Base-by-base conservation (phyloP, 2,329 filamentous ascomycete genomes). In the Colletotrichum truncatum region DNA sequence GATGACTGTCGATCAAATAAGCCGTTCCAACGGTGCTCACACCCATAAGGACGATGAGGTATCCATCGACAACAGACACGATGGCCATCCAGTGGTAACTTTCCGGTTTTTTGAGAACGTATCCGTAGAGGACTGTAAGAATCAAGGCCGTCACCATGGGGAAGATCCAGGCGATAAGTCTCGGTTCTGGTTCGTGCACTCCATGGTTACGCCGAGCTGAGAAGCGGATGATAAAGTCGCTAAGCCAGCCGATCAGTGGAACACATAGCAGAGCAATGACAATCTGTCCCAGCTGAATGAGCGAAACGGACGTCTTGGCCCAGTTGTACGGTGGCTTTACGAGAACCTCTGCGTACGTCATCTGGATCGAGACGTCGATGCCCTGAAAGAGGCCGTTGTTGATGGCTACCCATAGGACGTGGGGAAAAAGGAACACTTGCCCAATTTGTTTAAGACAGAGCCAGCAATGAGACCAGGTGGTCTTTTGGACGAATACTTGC, bases 131-230 rank as follows among this genome's bases (percentile, higher is more conserved):
- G 8, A 65, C 38, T 1, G 61, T 64, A 4, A 59, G n/a, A n/a
- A 64, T 23, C 8, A 65, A 18, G 10, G 64, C 64, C 11, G 48
- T 55, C n/a, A 46, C 39, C 52, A 64, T 59, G 7, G 64, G 61
- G 6, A 65, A 36, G 28, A 67, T 56, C 60, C 61, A 64, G 9
- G 49, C 61, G 16, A 64, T 28, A 14, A 82, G 70, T 2, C 79
- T 74, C 32, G 81, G 76, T 55, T 82, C 80, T 0, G 80, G 75
- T 61, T 82, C 80, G 54, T 75, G 76, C 4, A 82, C 71, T 5
- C 80, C 80, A 8, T 75, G 71, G 60, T 82, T 82, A 7, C 73
- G 75, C 2, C 79, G 76, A 0, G 79, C 78, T 1, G 76, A 49
- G 14, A 30, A 51, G 23, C 61, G 64, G 49, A 64, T 67, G 54